Percentiles rank a stretch among this genome's conserved stretches.
phyloP scores from a whole-genome alignment of 1,139 yeast species.

The Nakaseomyces uthaithaninus region DNA sequence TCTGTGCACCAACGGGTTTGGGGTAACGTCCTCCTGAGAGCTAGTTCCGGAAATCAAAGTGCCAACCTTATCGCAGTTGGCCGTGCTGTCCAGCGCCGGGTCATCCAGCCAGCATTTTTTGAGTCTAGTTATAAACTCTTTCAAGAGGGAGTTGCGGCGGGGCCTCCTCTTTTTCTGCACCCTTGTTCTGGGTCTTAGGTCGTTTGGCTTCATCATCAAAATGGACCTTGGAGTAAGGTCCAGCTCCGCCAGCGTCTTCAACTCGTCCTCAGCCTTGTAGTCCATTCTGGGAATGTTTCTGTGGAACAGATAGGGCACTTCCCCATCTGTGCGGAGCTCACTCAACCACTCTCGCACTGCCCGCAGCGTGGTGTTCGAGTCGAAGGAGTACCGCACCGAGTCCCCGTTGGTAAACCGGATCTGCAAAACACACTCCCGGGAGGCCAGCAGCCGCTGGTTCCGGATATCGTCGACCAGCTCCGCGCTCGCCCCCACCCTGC shows the following conservation, averaged over 20 bases:
- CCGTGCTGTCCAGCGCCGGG: background rate
- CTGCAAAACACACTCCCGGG: conserved; percentile 18
- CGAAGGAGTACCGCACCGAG: conserved; percentile 20
- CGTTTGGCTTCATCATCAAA: conserved; percentile 48
- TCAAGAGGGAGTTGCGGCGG: conserved; percentile 3
- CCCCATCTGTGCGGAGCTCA: conserved; percentile 40
- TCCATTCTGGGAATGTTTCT: conserved; percentile 39
- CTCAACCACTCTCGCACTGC: conserved; percentile 60
- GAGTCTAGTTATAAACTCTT: conserved; percentile 2
- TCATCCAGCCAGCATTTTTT: conserved; percentile 1
- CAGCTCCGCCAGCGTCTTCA: conserved; percentile 38
- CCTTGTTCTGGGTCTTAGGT: conserved; percentile 1
- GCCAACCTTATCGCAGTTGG: background rate
- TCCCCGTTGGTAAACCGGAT: conserved; percentile 25
- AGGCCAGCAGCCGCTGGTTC: background rate
- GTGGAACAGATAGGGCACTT: conserved; percentile 40
- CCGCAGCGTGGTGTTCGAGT: conserved; percentile 17
- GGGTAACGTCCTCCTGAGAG: no score
- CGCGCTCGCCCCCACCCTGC: background rate
- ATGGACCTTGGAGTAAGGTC: conserved; percentile 58
- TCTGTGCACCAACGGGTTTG: no score
- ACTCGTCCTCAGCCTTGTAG: conserved; percentile 46
- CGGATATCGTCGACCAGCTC: background rate
- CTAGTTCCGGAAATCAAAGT: no score
- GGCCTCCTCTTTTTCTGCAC: background rate